Percentiles rank a stretch among this genome's conserved stretches.
phyloP scores from a whole-genome alignment of 2,329 filamentous ascomycete species.

The Colletotrichum sp. region DNA sequence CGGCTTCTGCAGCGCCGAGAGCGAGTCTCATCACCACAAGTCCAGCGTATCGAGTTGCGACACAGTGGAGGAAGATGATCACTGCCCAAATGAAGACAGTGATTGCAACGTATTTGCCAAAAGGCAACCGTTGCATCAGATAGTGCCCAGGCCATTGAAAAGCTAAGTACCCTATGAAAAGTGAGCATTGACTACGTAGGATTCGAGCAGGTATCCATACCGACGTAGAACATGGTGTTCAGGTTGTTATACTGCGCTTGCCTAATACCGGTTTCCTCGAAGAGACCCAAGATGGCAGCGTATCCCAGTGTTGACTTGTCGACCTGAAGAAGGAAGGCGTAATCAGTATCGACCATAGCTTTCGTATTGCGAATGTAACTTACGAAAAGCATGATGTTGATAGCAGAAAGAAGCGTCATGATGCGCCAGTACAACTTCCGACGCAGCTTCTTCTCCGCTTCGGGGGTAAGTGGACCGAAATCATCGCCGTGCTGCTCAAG shows the following conservation, averaged over 20 bases:
- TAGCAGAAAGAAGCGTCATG: slow-evolving; percentile 33
- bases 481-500: slow-evolving; percentile 37
- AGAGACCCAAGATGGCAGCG: slow-evolving; percentile 43
- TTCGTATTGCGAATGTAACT: slow-evolving; percentile 9
- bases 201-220: slow-evolving; percentile 24
- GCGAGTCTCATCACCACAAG: slow-evolving; percentile 39
- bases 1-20: slow-evolving; percentile 38
- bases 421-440: slow-evolving; percentile 37
- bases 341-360: background rate
- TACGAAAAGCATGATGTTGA: slow-evolving; percentile 42
- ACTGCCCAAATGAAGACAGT: slow-evolving; percentile 38
- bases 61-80: slow-evolving; percentile 42
- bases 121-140: slow-evolving; percentile 41
- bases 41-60: slow-evolving; percentile 36
- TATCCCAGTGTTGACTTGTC: slow-evolving; percentile 46
- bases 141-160: slow-evolving; percentile 43
- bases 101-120: slow-evolving; percentile 38
- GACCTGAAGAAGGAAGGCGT: slow-evolving; percentile 26
- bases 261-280: slow-evolving; percentile 42
- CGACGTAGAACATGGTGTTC: slow-evolving; percentile 46
- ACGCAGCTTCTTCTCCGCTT: slow-evolving; percentile 33
- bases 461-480: slow-evolving; percentile 32
- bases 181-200: background rate
- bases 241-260: slow-evolving; percentile 44
- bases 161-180: slow-evolving; percentile 35